Base-by-base conservation (phyloP, 495 filamentous ascomycete species). In the Tuber umbilicatum region DNA sequence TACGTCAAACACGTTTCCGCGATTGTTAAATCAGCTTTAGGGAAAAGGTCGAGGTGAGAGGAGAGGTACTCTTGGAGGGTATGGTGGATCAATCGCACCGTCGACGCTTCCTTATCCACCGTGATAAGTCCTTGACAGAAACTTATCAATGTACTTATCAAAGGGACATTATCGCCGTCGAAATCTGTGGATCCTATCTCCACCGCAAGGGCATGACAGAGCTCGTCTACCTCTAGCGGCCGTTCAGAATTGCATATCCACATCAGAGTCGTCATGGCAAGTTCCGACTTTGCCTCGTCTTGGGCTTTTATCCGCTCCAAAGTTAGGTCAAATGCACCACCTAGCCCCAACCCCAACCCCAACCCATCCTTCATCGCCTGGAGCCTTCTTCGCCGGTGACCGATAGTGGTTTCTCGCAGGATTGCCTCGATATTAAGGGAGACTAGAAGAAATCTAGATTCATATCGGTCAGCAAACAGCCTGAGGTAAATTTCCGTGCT, bases 71-170 rank as follows among this genome's bases (percentile, higher is more conserved):
- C 39, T 40, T 40, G 39, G 4, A 40, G 5, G 39, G 39, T 40
- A 40, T 40, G 39, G 39, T 40, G 39, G 10, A 40, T n/a, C 45
- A 50, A 50, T 50, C 21, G 45, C 5, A 50, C 23, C 9, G 21
- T 50, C 23, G 45, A 50, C 23, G 45, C 23, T 50, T 50, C 21
- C 45, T 50, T n/a, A 50, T 50, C 45, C 21, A 83, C 79, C 37
- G 74, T 75, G n/a, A 74, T n/a, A n/a, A 50, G 45, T 50, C 45
- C 45, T 5, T 23, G 45, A 17, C 45, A 40, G 39, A 40, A 40
- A 40, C 39, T 9, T 40, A 40, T 40, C 39, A 40, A 40, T 7
- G 39, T 40, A 40, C 39, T 7, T 40, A 40, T 40, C 10, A 7
- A 40, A 40, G 39, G 39, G 10, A 40, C 39, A 40, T 40, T 40